Conservation (phyloP, 768 basidiomycete species). For the Saitozyma sp. region DNA sequence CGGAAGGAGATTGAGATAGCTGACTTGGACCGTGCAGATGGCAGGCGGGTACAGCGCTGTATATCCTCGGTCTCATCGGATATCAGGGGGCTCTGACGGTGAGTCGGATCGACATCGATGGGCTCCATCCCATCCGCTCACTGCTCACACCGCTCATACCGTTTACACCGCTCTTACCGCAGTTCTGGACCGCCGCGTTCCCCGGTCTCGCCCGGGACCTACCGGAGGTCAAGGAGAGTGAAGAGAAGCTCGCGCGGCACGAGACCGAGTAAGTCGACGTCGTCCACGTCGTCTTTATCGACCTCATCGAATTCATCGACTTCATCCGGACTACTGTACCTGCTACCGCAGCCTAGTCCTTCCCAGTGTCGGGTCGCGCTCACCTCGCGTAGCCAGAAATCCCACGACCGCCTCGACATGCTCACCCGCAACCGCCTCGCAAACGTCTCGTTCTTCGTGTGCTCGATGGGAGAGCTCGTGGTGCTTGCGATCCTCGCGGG, state of each 20-base stretch:
- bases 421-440: slow-evolving; percentile 71
- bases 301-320: background rate
- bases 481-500: slow-evolving; percentile 73
- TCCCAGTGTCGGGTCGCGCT: slow-evolving; percentile 2
- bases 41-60: slow-evolving; percentile 40
- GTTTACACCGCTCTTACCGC: too few relatives aligned
- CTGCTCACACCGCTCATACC: too few relatives aligned
- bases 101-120: too few relatives aligned
- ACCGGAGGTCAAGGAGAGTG: slow-evolving; percentile 62
- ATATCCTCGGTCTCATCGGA: slow-evolving; percentile 60
- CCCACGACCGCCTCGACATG: slow-evolving; percentile 58
- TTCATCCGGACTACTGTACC: background rate
- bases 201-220: slow-evolving; percentile 71
- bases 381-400: slow-evolving; percentile 25
- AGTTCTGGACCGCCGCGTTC: slow-evolving; percentile 79
- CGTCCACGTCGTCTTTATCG: background rate
- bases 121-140: too few relatives aligned
- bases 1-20: slow-evolving; percentile 47
- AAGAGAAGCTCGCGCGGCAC: slow-evolving; percentile 34
- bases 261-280: slow-evolving; percentile 33
- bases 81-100: slow-evolving; percentile 71
- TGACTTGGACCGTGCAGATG: slow-evolving; percentile 17
- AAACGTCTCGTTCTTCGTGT: slow-evolving; percentile 71
- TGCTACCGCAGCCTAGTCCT: background rate
- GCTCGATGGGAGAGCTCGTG: slow-evolving; percentile 68